phyloP scores from a whole-genome alignment of 2,329 filamentous ascomycete genomes.

The Aureobasidium subglaciale region DNA sequence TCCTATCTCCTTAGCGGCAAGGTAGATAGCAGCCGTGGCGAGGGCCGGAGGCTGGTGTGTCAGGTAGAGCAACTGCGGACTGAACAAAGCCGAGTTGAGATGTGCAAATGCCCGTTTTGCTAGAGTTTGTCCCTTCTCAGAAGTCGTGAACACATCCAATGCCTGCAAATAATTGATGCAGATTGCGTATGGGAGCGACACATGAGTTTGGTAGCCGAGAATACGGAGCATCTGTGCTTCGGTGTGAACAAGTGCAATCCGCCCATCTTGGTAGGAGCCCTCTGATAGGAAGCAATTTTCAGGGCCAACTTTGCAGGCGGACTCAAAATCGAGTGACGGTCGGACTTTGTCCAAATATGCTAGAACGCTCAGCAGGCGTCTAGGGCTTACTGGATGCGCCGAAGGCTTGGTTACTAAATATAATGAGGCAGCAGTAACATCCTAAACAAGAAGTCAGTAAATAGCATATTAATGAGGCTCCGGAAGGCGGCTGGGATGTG shows the following conservation, averaged over 20 bases:
- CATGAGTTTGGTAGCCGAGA: slow-evolving; percentile 76
- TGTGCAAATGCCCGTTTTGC: slow-evolving; percentile 63
- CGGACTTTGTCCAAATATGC: slow-evolving; percentile 64
- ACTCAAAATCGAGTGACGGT: slow-evolving; percentile 35
- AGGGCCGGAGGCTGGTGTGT: slow-evolving; percentile 85
- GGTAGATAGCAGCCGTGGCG: slow-evolving; percentile 82
- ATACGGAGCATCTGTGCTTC: slow-evolving; percentile 71
- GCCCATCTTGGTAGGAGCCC: slow-evolving; percentile 59
- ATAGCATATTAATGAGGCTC: background rate
- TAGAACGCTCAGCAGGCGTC: slow-evolving; percentile 80
- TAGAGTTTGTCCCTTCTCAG: slow-evolving; percentile 43
- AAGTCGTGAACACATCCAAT: slow-evolving; percentile 56
- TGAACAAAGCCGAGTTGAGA: slow-evolving; percentile 79
- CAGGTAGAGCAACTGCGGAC: slow-evolving; percentile 80
- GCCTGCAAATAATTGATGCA: slow-evolving; percentile 90
- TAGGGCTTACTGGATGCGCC: slow-evolving; percentile 64
- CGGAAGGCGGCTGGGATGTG: background rate
- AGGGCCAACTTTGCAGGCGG: background rate
- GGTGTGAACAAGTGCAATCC: slow-evolving; percentile 58
- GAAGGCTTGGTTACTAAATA: slow-evolving; percentile 82
- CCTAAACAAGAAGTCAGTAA: slow-evolving; percentile 40
- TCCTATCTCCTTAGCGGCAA: slow-evolving; percentile 69
- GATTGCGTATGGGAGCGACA: slow-evolving; percentile 76
- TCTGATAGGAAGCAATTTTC: slow-evolving; percentile 45
- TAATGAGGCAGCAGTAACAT: slow-evolving; percentile 72